phyloP scores from a whole-genome alignment of 148 eudicot species.

The Diospyros lotus region DNA sequence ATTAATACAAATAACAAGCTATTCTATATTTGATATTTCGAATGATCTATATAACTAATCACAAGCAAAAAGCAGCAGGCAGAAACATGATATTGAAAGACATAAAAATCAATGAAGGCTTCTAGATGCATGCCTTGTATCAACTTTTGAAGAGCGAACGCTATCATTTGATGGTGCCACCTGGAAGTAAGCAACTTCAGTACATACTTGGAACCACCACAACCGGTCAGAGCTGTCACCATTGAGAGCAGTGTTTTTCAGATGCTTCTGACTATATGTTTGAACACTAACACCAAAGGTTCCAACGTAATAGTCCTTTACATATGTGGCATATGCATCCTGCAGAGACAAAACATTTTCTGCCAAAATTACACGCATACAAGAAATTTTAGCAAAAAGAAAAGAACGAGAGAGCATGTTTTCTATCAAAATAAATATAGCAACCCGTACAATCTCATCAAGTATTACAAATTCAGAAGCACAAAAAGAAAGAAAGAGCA shows the following conservation, averaged over 20 bases:
- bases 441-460: background rate
- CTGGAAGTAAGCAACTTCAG: slow-evolving; percentile 99
- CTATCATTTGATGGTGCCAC: slow-evolving; percentile 91
- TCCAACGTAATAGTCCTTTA: slow-evolving; percentile 53
- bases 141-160: slow-evolving; percentile 78
- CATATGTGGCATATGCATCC: slow-evolving; percentile 87
- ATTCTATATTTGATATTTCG: slow-evolving; percentile 4
- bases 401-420: background rate
- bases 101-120: slow-evolving; percentile 10
- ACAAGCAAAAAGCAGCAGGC: slow-evolving; percentile 6
- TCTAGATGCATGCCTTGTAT: slow-evolving; percentile 48
- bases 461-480: background rate
- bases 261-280: slow-evolving; percentile 62
- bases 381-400: slow-evolving; percentile 1
- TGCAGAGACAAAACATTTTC: slow-evolving; percentile 21
- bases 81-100: slow-evolving; percentile 4
- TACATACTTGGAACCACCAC: slow-evolving; percentile 99
- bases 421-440: slow-evolving; percentile 2
- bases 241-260: slow-evolving; percentile 50
- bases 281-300: slow-evolving; percentile 53
- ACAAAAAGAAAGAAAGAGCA: background rate
- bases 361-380: slow-evolving; percentile 1
- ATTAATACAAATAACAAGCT: background rate
- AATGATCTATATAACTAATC: slow-evolving; percentile 1
- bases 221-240: slow-evolving; percentile 56